A percentile compares a stretch with the other conserved stretches of the same genome.
These are phyloP conservation scores for Tephrocybe sp. DNA, from an alignment of 768 basidiomycete genomes.

Conservation along the genomic window DNA sequence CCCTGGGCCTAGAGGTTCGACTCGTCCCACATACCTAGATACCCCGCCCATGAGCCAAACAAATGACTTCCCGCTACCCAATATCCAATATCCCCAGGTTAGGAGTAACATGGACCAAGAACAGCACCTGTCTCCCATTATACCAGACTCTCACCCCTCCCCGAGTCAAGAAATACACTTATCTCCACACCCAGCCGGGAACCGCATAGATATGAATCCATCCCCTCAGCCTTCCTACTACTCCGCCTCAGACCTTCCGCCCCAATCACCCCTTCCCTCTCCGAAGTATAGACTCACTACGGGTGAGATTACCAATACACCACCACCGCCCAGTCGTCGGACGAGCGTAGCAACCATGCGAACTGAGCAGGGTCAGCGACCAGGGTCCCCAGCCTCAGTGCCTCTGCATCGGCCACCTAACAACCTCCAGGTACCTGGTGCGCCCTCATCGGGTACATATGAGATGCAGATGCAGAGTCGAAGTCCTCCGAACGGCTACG, in stretches of 20 bases:
- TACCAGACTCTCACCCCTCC: too few relatives aligned
- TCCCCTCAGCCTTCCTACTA: conserved; percentile 62
- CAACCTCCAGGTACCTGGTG: conserved; percentile 15
- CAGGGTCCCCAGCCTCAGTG: conserved; percentile 20
- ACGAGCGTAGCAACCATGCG: conserved; percentile 32
- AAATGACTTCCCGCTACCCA: conserved; percentile 24
- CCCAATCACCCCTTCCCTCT: conserved; percentile 57
- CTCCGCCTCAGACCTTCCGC: conserved; percentile 63
- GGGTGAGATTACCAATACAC: conserved; percentile 42
- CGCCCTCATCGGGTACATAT: conserved; percentile 8
- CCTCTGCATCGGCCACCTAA: conserved; percentile 20
- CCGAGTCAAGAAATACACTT: conserved; percentile 18
- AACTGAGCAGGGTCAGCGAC: conserved; percentile 17
- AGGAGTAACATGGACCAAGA: conserved; percentile 17
- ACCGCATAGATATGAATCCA: conserved; percentile 19
- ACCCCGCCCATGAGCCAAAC: conserved; percentile 39
- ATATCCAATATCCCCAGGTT: conserved; percentile 24
- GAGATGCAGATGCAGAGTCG: conserved; percentile 18
- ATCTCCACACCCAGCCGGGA: conserved; percentile 22
- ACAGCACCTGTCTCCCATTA: conserved; percentile 22
- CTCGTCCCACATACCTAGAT: conserved; percentile 41
- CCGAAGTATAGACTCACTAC: conserved; percentile 43
- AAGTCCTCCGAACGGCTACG: conserved; percentile 23
- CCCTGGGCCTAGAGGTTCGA: conserved; percentile 29
- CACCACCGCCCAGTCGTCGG: conserved; percentile 38